A percentile compares a stretch with the other conserved stretches of the same genome.
These are phyloP conservation scores for Sequoiadendron giganteum DNA, from an alignment of 75 land plant species.

Conservation along the genomic window DNA sequence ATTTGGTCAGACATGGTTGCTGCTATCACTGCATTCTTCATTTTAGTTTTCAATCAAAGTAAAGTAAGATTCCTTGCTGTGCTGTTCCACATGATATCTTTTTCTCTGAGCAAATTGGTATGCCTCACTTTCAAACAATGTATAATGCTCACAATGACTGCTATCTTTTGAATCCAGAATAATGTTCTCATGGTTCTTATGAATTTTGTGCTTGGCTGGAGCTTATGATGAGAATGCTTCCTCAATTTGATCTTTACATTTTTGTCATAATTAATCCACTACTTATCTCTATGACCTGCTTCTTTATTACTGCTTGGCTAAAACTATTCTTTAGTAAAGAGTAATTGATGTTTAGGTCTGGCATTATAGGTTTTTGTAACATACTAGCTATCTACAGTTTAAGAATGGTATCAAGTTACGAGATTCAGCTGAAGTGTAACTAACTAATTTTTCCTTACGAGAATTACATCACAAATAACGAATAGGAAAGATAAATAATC, in stretches of 20 bases:
- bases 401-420: no score
- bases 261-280: background rate
- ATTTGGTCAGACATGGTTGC: slow-evolving; percentile 90
- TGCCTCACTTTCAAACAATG: background rate
- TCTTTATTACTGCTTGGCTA: background rate
- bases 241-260: background rate
- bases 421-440: no score
- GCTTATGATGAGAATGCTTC: background rate
- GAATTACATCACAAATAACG: no score
- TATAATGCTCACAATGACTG: background rate
- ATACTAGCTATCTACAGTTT: no score
- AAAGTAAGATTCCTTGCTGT: slow-evolving; percentile 50
- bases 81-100: background rate
- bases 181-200: background rate
- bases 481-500: no score
- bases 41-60: slow-evolving; percentile 73
- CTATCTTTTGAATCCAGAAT: background rate
- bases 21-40: slow-evolving; percentile 67
- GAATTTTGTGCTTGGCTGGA: background rate
- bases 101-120: background rate
- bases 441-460: no score
- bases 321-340: background rate
- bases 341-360: background rate
- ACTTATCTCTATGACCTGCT: background rate
- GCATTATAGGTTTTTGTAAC: background rate